Base-by-base conservation (phyloP, 1,139 yeast species). In the Suhomyces maxii region DNA sequence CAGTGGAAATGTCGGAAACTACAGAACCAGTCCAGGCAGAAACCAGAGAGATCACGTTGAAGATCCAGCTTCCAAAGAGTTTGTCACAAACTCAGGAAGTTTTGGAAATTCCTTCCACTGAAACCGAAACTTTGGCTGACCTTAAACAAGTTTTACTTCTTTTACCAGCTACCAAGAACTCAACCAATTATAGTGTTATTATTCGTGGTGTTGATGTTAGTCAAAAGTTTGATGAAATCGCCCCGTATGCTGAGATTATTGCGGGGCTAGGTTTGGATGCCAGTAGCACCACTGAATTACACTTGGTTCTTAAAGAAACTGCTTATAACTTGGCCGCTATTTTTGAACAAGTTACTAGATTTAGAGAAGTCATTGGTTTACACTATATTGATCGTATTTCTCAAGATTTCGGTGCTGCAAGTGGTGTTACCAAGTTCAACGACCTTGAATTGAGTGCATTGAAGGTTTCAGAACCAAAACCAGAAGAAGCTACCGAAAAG, bases 161-260 rank as follows among this genome's bases (percentile, higher is more conserved):
- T 26, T 64, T 81, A 33, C 81, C 85, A 11, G 71, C 73, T 30
- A 77, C 84, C 37, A 76, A 77, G 55, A 84, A 81, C 48, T 75
- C 78, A 57, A 84, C 95, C 34, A 79, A 82, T 57, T 89, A 82
- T 60, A 68, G 76, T 7, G 68, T 88, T 30, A 61, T 56, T 43
- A 61, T 64, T 46, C 63, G 70, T n/a, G 77, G 72, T 13, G 48
- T 61, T 36, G 56, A 66, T 42, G 56, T 82, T 23, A 64, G 64
- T 23, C 61, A 61, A 23, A 39, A 48, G 3, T 65, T 65, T 46
- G 73, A 73, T 45, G 77, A 70, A 30, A 62, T 71, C 38, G 45
- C 63, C 28, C 57, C 72, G 13, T 66, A 70, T 46, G 64, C 58
- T 25, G 71, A 64, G 23, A 62, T 71, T 26, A 46, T 71, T 26